These are phyloP conservation scores for Rhodomyrtus psidioides DNA, from an alignment of 441 rosid species.

Conservation along the genomic window DNA sequence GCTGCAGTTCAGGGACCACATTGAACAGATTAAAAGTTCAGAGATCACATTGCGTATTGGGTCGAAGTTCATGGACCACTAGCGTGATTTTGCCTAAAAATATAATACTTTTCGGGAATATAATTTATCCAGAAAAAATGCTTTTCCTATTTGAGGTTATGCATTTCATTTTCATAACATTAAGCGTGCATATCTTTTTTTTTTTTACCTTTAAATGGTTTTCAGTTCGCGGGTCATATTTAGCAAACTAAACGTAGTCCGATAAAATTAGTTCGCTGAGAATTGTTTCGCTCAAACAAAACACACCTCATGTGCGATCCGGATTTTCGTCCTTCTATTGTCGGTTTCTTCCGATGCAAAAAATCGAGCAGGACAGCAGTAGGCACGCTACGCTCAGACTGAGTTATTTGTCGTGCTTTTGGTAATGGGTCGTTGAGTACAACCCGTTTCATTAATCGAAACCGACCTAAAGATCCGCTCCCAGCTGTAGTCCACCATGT, in stretches of 20 bases:
- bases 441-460: neutral
- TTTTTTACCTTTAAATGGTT: neutral
- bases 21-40: too few relatives aligned
- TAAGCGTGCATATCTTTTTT: rapidly evolving
- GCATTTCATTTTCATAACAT: neutral
- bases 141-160: neutral
- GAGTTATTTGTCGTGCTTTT: neutral
- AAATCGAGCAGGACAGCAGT: neutral
- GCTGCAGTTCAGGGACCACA: too few relatives aligned
- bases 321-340: neutral
- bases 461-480: neutral
- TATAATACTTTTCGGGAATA: too few relatives aligned
- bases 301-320: rapidly evolving
- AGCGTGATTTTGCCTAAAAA: too few relatives aligned
- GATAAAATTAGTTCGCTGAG: too few relatives aligned
- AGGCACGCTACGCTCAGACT: rapidly evolving
- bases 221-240: rapidly evolving
- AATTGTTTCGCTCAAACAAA: too few relatives aligned
- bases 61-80: too few relatives aligned
- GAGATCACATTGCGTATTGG: too few relatives aligned
- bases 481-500: rapidly evolving
- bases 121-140: neutral
- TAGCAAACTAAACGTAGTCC: neutral
- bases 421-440: neutral
- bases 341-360: neutral